A percentile compares a stretch with the other conserved stretches of the same genome.
Evolutionary conservation across 2,329 filamentous ascomycete genomes (phyloP).

Genomic region (Hypoxylon sp.): DNA sequence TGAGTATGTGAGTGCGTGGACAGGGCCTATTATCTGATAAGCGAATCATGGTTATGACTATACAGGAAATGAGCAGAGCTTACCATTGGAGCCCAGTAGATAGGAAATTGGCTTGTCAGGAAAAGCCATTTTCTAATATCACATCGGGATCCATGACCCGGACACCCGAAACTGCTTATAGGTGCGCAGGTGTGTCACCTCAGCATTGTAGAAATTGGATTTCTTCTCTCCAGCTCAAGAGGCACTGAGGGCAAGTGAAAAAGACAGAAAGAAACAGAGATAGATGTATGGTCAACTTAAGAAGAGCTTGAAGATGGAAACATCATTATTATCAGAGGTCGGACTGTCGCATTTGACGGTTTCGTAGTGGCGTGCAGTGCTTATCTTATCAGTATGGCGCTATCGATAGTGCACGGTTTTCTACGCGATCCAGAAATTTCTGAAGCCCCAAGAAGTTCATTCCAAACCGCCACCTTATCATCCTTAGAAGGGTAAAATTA

Average conservation of each 20-base stretch:
- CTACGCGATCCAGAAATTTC: conserved; percentile 25
- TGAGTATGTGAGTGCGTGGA: conserved; percentile 81
- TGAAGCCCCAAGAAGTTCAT: conserved; percentile 8
- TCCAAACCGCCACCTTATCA: background rate
- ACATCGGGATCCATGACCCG: conserved; percentile 48
- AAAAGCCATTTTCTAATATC: conserved; percentile 56
- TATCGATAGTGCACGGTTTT: conserved; percentile 35
- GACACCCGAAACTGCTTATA: conserved; percentile 25
- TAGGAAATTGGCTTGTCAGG: conserved; percentile 66
- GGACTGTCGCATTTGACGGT: background rate
- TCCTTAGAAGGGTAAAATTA: conserved; percentile 5
- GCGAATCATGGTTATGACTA: conserved; percentile 52
- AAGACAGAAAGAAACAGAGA: background rate
- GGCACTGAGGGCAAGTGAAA: background rate
- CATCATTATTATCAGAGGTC: background rate
- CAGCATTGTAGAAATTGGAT: conserved; percentile 14
- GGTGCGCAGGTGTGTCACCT: conserved; percentile 19
- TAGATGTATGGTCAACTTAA: background rate
- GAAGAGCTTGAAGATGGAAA: background rate
- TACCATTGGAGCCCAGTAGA: conserved; percentile 72
- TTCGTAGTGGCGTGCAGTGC: background rate
- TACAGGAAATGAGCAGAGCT: conserved; percentile 41
- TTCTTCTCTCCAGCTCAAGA: background rate
- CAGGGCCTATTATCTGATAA: conserved; percentile 66
- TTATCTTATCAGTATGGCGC: conserved; percentile 3